A percentile compares a stretch with the other conserved stretches of the same genome.
phyloP scores from a whole-genome alignment of 169 alveolate species.

The Plasmodium sp. region DNA sequence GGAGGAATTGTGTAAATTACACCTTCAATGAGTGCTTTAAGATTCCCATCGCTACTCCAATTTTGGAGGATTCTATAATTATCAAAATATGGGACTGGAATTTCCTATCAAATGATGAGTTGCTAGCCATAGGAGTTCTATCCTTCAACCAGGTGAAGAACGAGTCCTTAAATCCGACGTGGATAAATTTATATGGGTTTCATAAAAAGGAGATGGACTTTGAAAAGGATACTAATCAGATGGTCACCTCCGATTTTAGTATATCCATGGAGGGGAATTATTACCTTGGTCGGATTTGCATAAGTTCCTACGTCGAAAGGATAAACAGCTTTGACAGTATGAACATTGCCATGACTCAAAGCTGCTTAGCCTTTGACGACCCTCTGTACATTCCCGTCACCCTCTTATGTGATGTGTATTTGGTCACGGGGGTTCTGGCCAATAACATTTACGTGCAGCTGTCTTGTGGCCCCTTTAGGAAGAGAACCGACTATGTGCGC shows the following conservation, averaged over 20 bases:
- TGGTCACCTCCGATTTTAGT: conserved; percentile 47
- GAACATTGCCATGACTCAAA: conserved; percentile 88
- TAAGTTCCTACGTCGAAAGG: conserved; percentile 90
- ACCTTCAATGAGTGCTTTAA: conserved; percentile 93
- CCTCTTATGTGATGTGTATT: conserved; percentile 89
- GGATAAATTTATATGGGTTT: conserved; percentile 92
- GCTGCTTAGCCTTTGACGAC: conserved; percentile 90
- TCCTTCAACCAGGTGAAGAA: conserved; percentile 85
- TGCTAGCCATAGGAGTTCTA: conserved; percentile 84
- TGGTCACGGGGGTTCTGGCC: conserved; percentile 83
- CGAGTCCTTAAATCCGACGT: conserved; percentile 82
- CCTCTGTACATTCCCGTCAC: conserved; percentile 87
- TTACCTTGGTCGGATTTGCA: conserved; percentile 90
- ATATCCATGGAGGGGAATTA: conserved; percentile 76
- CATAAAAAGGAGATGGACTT: conserved; percentile 78
- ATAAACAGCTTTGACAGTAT: conserved; percentile 86
- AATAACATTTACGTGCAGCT: conserved; percentile 80
- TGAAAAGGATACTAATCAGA: conserved; percentile 58
- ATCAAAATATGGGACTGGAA: conserved; percentile 90
- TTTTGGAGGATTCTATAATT: conserved; percentile 90
- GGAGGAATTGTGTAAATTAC: conserved; percentile 83
- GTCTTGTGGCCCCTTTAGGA: conserved; percentile 89
- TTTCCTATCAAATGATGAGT: conserved; percentile 55
- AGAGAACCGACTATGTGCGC: conserved; percentile 84
- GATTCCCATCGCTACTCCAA: conserved; percentile 91